A percentile compares a stretch with the other conserved stretches of the same genome.
Conservation (phyloP, 495 filamentous ascomycete species). For the Lasiosphaeria hispida region DNA sequence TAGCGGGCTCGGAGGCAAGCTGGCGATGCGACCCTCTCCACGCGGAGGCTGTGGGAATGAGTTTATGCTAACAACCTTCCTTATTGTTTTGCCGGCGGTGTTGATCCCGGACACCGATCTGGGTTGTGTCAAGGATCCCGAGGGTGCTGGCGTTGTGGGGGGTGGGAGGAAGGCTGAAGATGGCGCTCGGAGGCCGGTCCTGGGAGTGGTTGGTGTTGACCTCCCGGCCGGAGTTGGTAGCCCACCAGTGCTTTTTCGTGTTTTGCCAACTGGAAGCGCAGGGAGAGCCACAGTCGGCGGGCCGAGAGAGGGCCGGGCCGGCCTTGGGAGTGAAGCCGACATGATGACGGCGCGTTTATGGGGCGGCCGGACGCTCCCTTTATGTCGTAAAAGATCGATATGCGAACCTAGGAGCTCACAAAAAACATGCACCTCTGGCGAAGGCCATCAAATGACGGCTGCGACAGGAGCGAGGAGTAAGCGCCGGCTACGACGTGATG, state of each 20-base stretch:
- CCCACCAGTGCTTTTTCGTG: conserved; percentile 57
- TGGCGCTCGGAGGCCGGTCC: conserved; percentile 59
- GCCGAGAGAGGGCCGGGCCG: conserved; percentile 58
- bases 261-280: conserved; percentile 67
- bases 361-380: neutral
- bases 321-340: conserved; percentile 64
- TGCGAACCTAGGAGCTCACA: neutral
- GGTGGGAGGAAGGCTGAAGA: conserved; percentile 49
- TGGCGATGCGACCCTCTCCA: conserved; percentile 51
- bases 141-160: conserved; percentile 46
- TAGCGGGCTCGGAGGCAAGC: conserved; percentile 59
- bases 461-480: neutral
- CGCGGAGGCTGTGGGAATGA: conserved; percentile 89
- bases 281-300: conserved; percentile 66
- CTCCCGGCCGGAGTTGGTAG: conserved; percentile 48
- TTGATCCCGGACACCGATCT: conserved; percentile 49
- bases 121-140: conserved; percentile 50
- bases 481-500: neutral
- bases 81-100: conserved; percentile 60
- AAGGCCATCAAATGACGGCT: conserved; percentile 6
- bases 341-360: conserved; percentile 34
- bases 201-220: conserved; percentile 50
- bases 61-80: conserved; percentile 86
- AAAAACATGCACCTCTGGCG: neutral
- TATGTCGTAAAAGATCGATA: neutral